Evolutionary conservation across 1,284 basidiomycete genomes (phyloP).

Genomic region (Lignosus rhinocerotis): DNA sequence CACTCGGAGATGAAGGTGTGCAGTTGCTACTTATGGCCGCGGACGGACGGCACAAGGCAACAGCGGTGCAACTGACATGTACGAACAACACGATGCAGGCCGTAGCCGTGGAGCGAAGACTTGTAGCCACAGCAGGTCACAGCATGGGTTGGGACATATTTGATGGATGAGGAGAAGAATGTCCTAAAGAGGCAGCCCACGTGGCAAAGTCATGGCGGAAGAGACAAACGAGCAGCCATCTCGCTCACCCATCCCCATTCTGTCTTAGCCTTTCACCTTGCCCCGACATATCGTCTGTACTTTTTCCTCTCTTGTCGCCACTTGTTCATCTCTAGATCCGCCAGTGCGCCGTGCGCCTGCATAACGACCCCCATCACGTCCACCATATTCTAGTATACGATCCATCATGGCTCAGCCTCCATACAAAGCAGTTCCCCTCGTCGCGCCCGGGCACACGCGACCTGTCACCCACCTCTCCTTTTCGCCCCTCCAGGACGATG

Average conservation of each 20-base stretch:
- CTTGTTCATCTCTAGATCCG: constrained; percentile 33
- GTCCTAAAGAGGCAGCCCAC: constrained; percentile 7
- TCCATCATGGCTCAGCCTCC: constrained; percentile 30
- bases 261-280: constrained; percentile 4
- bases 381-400: constrained; percentile 30
- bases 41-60: not conserved
- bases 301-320: constrained; percentile 18
- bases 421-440: constrained; percentile 71
- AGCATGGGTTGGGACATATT: not conserved
- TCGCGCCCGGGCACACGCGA: constrained; percentile 79
- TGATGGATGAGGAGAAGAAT: not conserved
- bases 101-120: not conserved
- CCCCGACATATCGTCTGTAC: constrained; percentile 10
- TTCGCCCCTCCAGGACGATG: constrained; percentile 81
- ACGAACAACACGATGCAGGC: not conserved
- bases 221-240: constrained; percentile 2
- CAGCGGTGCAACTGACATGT: not conserved
- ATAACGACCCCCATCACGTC: constrained; percentile 31
- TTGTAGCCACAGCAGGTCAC: not conserved
- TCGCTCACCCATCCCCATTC: constrained; percentile 1
- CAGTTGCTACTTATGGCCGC: not conserved
- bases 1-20: not conserved
- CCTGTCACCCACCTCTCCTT: constrained; percentile 95
- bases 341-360: constrained; percentile 63
- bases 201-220: constrained; percentile 19